Percentiles rank a stretch among this genome's conserved stretches.
These are phyloP conservation scores for Erythrophleum ivorense DNA, from an alignment of 331 rosid species.

Conservation along the genomic window DNA sequence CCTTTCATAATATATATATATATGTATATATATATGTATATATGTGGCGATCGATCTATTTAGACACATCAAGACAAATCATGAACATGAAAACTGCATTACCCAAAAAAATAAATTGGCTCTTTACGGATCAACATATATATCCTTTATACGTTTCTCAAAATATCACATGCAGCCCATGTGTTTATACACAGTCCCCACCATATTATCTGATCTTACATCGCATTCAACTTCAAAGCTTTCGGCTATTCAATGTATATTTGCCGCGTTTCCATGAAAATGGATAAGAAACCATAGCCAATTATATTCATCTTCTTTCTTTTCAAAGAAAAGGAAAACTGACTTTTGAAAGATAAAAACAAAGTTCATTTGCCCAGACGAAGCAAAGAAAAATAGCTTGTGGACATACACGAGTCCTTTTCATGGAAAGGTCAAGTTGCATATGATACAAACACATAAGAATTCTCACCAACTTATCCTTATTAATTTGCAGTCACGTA, in stretches of 20 bases:
- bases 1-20: too few relatives aligned
- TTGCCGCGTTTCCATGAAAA: slow-evolving; percentile 48
- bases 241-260: slow-evolving; percentile 33
- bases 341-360: not conserved
- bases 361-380: not conserved
- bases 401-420: slow-evolving; percentile 18
- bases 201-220: not conserved
- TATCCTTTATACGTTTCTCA: too few relatives aligned
- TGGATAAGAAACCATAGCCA: slow-evolving; percentile 37
- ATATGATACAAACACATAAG: slow-evolving; percentile 13
- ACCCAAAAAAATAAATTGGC: too few relatives aligned
- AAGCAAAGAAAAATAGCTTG: slow-evolving; percentile 9
- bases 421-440: slow-evolving; percentile 31
- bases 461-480: slow-evolving; percentile 32
- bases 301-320: not conserved
- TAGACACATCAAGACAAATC: too few relatives aligned
- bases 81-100: too few relatives aligned
- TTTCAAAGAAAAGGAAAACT: not conserved
- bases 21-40: too few relatives aligned
- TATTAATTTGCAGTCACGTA: not conserved
- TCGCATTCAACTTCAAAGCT: not conserved
- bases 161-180: not conserved
- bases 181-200: not conserved
- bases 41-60: too few relatives aligned
- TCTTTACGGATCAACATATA: not conserved